Base-by-base conservation (phyloP, 495 filamentous ascomycete species). In the Talaromyces ruber region DNA sequence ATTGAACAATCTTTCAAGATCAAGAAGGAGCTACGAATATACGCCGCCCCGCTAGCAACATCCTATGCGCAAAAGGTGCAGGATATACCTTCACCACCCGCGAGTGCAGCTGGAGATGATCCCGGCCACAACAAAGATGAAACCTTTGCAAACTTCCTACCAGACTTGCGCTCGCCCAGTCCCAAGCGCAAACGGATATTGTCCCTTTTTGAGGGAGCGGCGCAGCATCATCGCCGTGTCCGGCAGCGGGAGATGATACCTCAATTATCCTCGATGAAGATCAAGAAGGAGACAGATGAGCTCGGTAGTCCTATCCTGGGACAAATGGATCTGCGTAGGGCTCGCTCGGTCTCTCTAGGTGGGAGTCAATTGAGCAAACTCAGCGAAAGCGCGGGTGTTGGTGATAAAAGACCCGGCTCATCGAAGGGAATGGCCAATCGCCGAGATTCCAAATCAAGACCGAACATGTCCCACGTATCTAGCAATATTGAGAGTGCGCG, bases 131-230 rank as follows among this genome's bases (percentile, higher is more conserved):
- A 34, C 9, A 43, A 62, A 12, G 43, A 69, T 61, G 70, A 66
- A 22, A 64, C 66, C 1, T 70, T 65, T 39, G 75, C 72, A 3
- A 68, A 78, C 21, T 79, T 80, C 43, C 69, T 80, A 22, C 76
- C 75, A 4, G 74, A 78, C 52, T 63, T 72, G 25, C 71, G 71
- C 62, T 78, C 77, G 0, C 75, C 72, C 4, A 78, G 75, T 32
- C 73, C 76, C 4, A 88, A 86, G 66, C 77, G 83, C 30, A 84
- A 81, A 67, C 78, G 77, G 43, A 76, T 83, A 22, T 77, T 75
- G 21, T 75, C 78, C 0, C 70, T 86, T 2, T 87, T 88, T 63
- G 82, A 88, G 52, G 76, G 81, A 55, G 85, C 84, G n/a, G 76
- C 78, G 6, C 79, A 84, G 51, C 79, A 81, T 61, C 79, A 82